Base-by-base conservation (phyloP, 2,329 filamentous ascomycete genomes). In the Emydomyces testavorans region DNA sequence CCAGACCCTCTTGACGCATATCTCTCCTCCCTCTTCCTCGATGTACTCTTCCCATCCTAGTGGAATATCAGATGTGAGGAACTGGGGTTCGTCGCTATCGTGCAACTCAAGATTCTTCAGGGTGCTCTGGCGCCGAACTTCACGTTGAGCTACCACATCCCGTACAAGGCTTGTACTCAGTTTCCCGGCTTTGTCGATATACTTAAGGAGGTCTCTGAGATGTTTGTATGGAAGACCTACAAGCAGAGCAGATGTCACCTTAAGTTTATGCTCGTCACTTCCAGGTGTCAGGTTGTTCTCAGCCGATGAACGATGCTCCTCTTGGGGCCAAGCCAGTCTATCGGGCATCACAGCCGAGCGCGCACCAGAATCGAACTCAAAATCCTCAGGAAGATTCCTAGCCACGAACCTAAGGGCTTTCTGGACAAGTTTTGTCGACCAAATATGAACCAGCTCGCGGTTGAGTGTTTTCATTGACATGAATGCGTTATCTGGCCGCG, bases 141-240 rank as follows among this genome's bases (percentile, higher is more conserved):
- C 63, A 3, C 63, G 57, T 47, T 60, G 58, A 3, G 50, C 36
- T 3, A 65, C 29, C 5, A 65, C 51, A 1, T 51, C 50, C 15
- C 50, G 45, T 1, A 57, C 56, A 6, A 60, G 38, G 1, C 41
- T 35, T 10, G 23, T 15, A 2, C 47, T 55, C 26, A 64, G 34
- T 2, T 51, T 35, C 3, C 51, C 35, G 16, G 49, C 48, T 2
- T 32, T 26, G 8, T 50, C 49, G 53, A 63, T 54, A 1, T 52
- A 44, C 3, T 29, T 48, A 8, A 64, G 56, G 0, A 52, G 20
- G 6, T 56, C 44, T 13, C 47, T 46, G 10, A 65, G 51, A 1
- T 55, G 38, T n/a, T 38, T 10, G 41, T 55, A 64, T 1, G 61
- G 60, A 5, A 65, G 49, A 5, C 56, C 47, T 4, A 64, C 39